Conservation (phyloP, 441 rosid genomes). For the Eugenia klotzschiana region DNA sequence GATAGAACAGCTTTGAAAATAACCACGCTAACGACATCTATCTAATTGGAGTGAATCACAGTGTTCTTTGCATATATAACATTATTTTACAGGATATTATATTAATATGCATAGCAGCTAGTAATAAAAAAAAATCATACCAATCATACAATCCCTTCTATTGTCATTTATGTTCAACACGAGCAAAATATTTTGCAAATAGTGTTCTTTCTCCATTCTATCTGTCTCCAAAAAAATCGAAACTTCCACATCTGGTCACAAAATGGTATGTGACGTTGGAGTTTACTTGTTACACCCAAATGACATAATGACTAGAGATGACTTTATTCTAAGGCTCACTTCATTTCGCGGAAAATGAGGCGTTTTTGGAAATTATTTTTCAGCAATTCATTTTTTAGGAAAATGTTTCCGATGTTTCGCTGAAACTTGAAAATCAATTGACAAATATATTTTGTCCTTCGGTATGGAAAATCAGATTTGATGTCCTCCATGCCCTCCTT, state of each 20-base stretch:
- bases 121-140: not conserved
- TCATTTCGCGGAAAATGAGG: no score
- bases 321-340: no score
- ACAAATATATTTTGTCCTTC: no score
- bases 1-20: no score
- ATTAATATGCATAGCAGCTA: not conserved
- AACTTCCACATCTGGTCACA: not conserved
- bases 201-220: not conserved
- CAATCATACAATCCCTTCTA: not conserved
- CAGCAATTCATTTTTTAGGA: no score
- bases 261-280: fast-evolving
- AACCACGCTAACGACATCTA: not conserved
- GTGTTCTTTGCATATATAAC: not conserved
- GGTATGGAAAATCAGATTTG: no score
- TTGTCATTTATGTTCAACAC: not conserved
- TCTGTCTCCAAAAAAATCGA: not conserved
- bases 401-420: no score
- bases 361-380: no score
- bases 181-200: not conserved
- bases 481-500: no score
- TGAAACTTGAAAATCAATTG: no score
- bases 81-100: not conserved
- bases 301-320: not conserved
- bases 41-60: not conserved
- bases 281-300: not conserved